Evolutionary conservation across 805 yeast species (phyloP), one percentile per base, ranked within the genome.

Genomic region (Ogataea allantospora): DNA sequence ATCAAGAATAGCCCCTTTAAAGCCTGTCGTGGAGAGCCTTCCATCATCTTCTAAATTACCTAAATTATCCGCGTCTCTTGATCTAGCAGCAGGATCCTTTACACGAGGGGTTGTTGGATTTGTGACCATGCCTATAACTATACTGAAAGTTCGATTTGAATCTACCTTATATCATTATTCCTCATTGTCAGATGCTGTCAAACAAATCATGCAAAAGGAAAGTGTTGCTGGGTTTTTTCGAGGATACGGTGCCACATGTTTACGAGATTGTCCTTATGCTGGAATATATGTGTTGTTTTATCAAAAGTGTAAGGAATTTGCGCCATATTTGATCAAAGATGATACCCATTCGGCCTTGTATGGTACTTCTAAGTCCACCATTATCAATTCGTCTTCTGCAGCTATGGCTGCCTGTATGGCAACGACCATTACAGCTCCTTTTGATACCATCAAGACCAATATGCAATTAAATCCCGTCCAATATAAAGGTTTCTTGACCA

Each of bases 181-280:
- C 20, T 77, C 93, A 5, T 54, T 93, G 46, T 44, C 56, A 13
- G 79, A 77, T 23, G 91, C 95, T 0, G 54, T 75, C 1, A 62
- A 49, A 23, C 75, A 77, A 6, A 83, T 88, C 3, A 78, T 72
- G 42, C 37, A 44, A 7, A 58, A 58, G 1, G 77, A 77, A 36
- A 77, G 88, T 0, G 25, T 79, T 0, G 54, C 60, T 14, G 95
- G 95, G 11, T 88, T 91, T 56, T 88, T 88, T 59, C 73, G 78
- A 43, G 99, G 99, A 0, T 84, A 83, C 51, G 78, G 84, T 1
- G 95, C 95, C 2, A 93, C 99, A 0, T 73, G 83, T 44, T 73
- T 86, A 9, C 66, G 99, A 46, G 99, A 93, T 63, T 95, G 96
- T 16, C 99, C 99, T 0, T 86, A 93, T 59, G 97, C 99, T 6